Evolutionary conservation across 2,329 filamentous ascomycete genomes (phyloP).

Genomic region (Podosphaera fusca): DNA sequence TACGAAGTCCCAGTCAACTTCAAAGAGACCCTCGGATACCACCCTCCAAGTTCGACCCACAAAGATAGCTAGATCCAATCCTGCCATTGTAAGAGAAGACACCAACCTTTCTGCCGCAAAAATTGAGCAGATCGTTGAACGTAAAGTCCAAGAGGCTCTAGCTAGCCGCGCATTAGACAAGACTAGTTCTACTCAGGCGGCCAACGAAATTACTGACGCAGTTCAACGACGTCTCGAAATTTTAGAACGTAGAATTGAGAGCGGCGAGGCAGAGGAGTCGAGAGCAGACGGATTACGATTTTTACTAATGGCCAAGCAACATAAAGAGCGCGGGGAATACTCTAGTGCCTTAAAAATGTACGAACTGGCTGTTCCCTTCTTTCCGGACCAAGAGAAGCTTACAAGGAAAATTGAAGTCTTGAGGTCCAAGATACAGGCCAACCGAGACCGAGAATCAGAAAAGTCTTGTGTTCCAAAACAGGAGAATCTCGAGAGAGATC

Average conservation of each 20-base stretch:
- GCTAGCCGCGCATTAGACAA: conserved; percentile 41
- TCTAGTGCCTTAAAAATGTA: conserved; percentile 64
- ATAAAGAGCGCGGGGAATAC: conserved; percentile 65
- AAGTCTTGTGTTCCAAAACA: background rate
- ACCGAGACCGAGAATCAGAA: conserved; percentile 12
- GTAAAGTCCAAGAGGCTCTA: conserved; percentile 73
- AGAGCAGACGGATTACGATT: conserved; percentile 66
- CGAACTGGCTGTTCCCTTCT: conserved; percentile 60
- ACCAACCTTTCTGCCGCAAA: conserved; percentile 38
- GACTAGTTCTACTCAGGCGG: conserved; percentile 19
- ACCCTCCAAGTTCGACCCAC: conserved; percentile 19
- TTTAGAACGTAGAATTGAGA: conserved; percentile 65
- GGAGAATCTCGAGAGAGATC: background rate
- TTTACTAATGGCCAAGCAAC: conserved; percentile 75
- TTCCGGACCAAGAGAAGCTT: conserved; percentile 64
- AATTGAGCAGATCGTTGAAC: conserved; percentile 81
- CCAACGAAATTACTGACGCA: conserved; percentile 43
- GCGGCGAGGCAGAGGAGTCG: conserved; percentile 39
- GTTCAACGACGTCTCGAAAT: conserved; percentile 63
- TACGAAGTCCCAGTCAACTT: conserved; percentile 13
- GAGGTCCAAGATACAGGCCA: conserved; percentile 25
- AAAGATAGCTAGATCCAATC: conserved; percentile 22
- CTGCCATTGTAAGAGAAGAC: conserved; percentile 11
- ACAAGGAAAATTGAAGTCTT: conserved; percentile 44
- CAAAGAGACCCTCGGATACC: conserved; percentile 16